These are phyloP conservation scores for Tremellales sp. DNA, from an alignment of 1,284 basidiomycete genomes.

Conservation along the genomic window DNA sequence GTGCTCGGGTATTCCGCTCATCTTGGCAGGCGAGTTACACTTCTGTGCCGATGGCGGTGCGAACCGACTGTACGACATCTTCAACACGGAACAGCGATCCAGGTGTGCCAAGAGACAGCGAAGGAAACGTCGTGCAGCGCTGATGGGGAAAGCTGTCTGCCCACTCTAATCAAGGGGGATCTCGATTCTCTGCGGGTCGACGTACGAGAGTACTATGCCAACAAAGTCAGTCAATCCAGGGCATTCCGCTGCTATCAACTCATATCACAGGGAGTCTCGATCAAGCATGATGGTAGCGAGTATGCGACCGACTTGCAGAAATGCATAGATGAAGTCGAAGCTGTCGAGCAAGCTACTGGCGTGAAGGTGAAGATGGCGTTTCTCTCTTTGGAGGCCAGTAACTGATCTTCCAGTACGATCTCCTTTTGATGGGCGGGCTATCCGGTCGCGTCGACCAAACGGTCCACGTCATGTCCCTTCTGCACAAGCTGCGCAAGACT, in stretches of 20 bases:
- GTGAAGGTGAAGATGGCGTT: conserved; percentile 8
- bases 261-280: conserved; percentile 57
- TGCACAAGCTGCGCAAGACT: conserved; percentile 71
- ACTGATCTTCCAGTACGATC: conserved; percentile 33
- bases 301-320: conserved; percentile 94
- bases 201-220: conserved; percentile 65
- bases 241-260: neutral
- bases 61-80: conserved; percentile 75
- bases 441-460: conserved; percentile 92
- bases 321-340: conserved; percentile 63
- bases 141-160: conserved; percentile 57
- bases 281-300: conserved; percentile 68
- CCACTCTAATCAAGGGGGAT: conserved; percentile 88
- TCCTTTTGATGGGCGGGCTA: conserved; percentile 82
- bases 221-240: conserved; percentile 51
- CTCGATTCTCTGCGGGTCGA: conserved; percentile 79
- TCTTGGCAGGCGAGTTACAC: conserved; percentile 36
- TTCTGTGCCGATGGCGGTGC: conserved; percentile 91
- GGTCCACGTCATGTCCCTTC: conserved; percentile 76
- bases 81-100: conserved; percentile 21
- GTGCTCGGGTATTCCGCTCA: neutral
- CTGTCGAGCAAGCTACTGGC: conserved; percentile 40
- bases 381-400: no score
- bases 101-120: conserved; percentile 8
- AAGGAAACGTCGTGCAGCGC: neutral